These are phyloP conservation scores for Ophiostoma fasciatum DNA, from an alignment of 2,329 filamentous ascomycete species.

Conservation along the genomic window DNA sequence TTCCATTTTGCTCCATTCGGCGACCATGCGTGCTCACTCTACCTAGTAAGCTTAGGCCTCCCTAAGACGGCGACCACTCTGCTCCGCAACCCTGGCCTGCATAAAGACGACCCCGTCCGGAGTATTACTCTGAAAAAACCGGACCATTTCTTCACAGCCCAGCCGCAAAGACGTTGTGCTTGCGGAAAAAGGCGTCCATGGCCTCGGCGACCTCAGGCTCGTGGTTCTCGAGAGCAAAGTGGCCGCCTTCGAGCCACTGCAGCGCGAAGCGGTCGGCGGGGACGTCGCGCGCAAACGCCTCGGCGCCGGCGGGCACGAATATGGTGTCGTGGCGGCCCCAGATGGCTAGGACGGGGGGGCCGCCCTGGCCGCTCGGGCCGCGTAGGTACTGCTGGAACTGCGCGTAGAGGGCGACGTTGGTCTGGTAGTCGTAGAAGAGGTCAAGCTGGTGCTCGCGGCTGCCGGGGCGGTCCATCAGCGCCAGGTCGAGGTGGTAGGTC, in stretches of 20 bases:
- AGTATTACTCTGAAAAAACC: too few species aligned
- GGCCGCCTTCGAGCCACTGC: constrained; percentile 37
- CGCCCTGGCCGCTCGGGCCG: too few species aligned
- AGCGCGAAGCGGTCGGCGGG: constrained; percentile 30
- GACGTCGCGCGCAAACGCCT: constrained; percentile 37
- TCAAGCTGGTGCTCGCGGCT: constrained; percentile 40
- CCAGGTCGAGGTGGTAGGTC: constrained; percentile 34
- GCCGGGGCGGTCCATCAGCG: constrained; percentile 30
- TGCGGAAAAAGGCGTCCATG: constrained; percentile 17
- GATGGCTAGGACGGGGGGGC: constrained; percentile 36
- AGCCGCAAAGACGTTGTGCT: constrained; percentile 14
- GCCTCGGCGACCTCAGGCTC: constrained; percentile 16
- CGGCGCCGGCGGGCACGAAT: constrained; percentile 34
- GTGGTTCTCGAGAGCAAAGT: constrained; percentile 34
- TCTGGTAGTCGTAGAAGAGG: constrained; percentile 41
- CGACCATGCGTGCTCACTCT: too few species aligned
- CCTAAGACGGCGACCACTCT: too few species aligned
- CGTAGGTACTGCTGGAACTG: constrained; percentile 40
- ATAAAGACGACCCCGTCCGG: too few species aligned
- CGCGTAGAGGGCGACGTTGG: constrained; percentile 38
- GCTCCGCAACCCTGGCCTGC: too few species aligned
- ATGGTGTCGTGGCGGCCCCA: constrained; percentile 44
- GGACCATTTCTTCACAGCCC: too few species aligned
- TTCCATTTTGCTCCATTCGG: too few species aligned
- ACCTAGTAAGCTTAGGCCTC: too few species aligned